Conservation (phyloP, 352 stramenopile genomes). For the Pythium biforme region DNA sequence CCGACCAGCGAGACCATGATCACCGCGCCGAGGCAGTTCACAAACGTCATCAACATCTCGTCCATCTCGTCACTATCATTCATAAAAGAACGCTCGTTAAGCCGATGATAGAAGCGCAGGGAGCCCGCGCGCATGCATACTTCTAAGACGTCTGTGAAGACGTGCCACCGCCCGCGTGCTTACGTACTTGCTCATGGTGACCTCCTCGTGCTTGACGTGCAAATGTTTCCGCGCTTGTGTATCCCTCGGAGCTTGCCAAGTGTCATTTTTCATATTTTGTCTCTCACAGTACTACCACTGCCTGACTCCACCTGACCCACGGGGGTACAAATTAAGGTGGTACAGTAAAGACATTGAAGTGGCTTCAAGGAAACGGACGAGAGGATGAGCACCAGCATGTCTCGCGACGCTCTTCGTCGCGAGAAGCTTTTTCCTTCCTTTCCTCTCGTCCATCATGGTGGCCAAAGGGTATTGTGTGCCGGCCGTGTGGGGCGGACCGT, state of each 20-base stretch:
- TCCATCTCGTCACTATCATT: constrained; percentile 84
- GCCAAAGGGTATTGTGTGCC: no score
- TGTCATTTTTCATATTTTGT: constrained; percentile 21
- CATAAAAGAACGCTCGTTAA: constrained; percentile 1
- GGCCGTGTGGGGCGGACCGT: no score
- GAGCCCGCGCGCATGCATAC: neutral
- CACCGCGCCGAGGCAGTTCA: constrained; percentile 83
- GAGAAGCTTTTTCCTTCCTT: neutral
- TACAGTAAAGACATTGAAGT: constrained; percentile 22
- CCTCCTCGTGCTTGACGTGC: constrained; percentile 8
- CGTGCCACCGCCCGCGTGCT: no score
- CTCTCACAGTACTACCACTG: constrained; percentile 13
- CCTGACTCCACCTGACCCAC: neutral
- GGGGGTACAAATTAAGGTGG: constrained; percentile 4
- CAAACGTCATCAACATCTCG: constrained; percentile 82
- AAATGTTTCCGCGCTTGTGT: constrained; percentile 20
- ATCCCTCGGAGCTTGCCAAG: constrained; percentile 19
- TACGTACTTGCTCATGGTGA: constrained; percentile 35
- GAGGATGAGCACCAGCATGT: constrained; percentile 5
- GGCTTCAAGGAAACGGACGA: constrained; percentile 29
- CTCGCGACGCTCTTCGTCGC: neutral
- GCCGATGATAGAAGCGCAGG: neutral
- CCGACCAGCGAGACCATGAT: constrained; percentile 89
- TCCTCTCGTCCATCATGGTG: no score
- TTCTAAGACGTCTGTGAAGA: no score